Percentiles rank a stretch among this genome's conserved stretches.
Evolutionary conservation across 2,329 filamentous ascomycete species (phyloP).

Genomic region (Coniochaeta pulveracea): DNA sequence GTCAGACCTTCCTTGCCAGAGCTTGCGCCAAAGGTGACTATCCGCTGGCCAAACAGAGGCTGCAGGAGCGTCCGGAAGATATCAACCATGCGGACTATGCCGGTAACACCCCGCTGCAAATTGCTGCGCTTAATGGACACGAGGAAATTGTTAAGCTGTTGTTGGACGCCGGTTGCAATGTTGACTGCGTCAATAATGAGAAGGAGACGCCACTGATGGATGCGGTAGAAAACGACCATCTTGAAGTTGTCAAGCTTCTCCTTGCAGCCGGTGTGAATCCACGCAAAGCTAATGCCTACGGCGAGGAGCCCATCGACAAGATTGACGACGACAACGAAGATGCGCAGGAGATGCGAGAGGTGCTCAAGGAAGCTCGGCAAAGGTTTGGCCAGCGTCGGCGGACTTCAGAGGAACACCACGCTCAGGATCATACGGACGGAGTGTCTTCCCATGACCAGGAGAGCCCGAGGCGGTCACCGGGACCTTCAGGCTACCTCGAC

Average conservation of each 20-base stretch:
- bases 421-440: slow-evolving; percentile 32
- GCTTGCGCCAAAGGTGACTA: slow-evolving; percentile 81
- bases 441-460: slow-evolving; percentile 44
- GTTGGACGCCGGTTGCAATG: slow-evolving; percentile 71
- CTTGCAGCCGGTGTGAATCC: slow-evolving; percentile 85
- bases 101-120: slow-evolving; percentile 91
- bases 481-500: slow-evolving; percentile 20
- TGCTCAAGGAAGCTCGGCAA: slow-evolving; percentile 49
- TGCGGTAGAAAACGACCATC: slow-evolving; percentile 88
- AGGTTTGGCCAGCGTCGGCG: slow-evolving; percentile 40
- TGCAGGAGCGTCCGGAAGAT: slow-evolving; percentile 74
- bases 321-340: slow-evolving; percentile 66
- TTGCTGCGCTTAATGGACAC: slow-evolving; percentile 79
- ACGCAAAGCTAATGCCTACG: slow-evolving; percentile 80
- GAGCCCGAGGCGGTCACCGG: slow-evolving; percentile 47
- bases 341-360: slow-evolving; percentile 64
- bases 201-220: slow-evolving; percentile 92
- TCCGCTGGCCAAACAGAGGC: slow-evolving; percentile 62
- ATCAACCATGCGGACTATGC: slow-evolving; percentile 86
- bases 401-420: slow-evolving; percentile 47
- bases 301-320: slow-evolving; percentile 81
- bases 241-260: slow-evolving; percentile 77
- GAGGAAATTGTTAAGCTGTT: slow-evolving; percentile 80
- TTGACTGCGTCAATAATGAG: slow-evolving; percentile 69
- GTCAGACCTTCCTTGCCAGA: slow-evolving; percentile 80